Evolutionary conservation across 176 grass and related monocot genomes (phyloP).

Genomic region (Lolium perenne): DNA sequence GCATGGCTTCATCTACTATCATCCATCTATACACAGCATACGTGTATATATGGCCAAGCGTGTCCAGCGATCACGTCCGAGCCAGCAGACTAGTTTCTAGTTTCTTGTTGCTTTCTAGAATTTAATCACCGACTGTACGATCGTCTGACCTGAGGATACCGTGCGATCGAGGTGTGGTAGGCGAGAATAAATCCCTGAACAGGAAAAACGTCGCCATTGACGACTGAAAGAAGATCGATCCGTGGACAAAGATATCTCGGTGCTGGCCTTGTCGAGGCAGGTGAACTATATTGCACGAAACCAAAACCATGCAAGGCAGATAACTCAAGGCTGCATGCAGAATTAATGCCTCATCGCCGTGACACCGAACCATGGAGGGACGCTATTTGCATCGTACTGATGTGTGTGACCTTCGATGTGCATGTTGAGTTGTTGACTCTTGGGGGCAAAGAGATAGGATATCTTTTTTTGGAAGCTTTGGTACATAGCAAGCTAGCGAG

Average conservation of each 20-base stretch:
- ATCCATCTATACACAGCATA: not conserved
- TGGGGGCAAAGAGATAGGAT: not conserved
- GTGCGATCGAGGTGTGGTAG: not conserved
- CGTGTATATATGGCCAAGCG: not conserved
- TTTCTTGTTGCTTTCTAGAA: constrained; percentile 2
- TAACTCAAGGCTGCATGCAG: not conserved
- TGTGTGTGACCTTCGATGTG: not conserved
- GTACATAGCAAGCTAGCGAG: too few species aligned
- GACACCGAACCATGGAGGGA: not conserved
- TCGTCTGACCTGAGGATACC: not conserved
- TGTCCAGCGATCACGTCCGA: not conserved
- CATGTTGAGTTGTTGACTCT: not conserved
- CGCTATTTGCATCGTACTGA: not conserved
- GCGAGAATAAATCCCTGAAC: not conserved
- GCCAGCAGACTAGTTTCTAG: not conserved
- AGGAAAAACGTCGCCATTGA: not conserved
- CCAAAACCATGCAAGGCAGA: not conserved
- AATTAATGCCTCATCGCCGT: not conserved
- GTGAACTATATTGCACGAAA: not conserved
- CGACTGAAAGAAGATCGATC: not conserved
- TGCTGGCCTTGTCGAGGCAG: too few species aligned
- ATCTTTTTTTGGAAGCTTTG: too few species aligned
- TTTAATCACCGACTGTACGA: not conserved
- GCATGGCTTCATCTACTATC: too few species aligned
- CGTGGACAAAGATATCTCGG: not conserved